Base-by-base conservation (phyloP, 345 rosid genomes). In the Erodium maritimum region DNA sequence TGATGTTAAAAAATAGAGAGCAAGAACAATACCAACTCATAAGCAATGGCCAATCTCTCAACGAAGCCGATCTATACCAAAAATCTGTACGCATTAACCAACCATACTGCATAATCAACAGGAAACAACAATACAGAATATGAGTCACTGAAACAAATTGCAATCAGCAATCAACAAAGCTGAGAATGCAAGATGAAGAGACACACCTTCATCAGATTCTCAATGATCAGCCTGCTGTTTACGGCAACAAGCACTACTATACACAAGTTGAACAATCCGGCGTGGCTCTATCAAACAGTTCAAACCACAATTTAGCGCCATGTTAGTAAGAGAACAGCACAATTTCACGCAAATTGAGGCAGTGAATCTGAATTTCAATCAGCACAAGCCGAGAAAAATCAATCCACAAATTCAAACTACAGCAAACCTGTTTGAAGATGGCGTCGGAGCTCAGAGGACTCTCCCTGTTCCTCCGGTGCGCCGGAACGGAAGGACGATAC, bases 181-280 rank as follows among this genome's bases (percentile, higher is more conserved):
- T 42, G 48, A 33, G n/a, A 52, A 19, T 19, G 23, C 60, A 17
- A 5, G 22, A 11, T 52, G n/a, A 21, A 23, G n/a, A 10, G 24
- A 10, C 67, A 17, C 67, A 87, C 99, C 97, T 83, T 93, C 97
- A 90, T 90, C 33, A 93, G 52, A 61, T 93, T 93, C 68, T 80
- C 99, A 29, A 93, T 93, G 75, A 90, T 93, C 63, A 93, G 97
- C 71, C 99, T 73, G 81, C 97, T 76, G 83, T 93, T 93, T 13
- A 93, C 97, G 19, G 99, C 99, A 63, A 93, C 71, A 63, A 93
- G 96, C 69, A 93, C 97, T 52, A 93, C 99, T 74, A 93, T 78
- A 69, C 99, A 90, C 2, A 93, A 86, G 72, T 93, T 93, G 77
- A 90, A 90, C 48, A 94, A 83, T 57, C 97, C 99, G 7, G 99